These are phyloP conservation scores for Mucor lusitanicus DNA, from an alignment of 371 early-diverging fungal species.

Conservation along the genomic window DNA sequence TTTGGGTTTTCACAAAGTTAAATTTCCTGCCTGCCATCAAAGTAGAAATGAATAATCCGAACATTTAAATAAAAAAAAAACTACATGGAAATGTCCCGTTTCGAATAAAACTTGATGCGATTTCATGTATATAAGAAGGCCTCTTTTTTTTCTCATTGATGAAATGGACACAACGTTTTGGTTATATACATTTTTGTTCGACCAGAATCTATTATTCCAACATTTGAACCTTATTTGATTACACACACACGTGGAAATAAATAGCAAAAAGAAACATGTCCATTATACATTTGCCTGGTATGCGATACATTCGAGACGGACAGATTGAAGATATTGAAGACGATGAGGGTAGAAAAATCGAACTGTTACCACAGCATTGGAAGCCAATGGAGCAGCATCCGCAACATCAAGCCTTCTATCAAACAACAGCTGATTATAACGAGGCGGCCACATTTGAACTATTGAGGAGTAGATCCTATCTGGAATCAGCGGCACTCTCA, in stretches of 20 bases:
- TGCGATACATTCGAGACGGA: conserved; percentile 23
- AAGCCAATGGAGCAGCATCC: conserved; percentile 9
- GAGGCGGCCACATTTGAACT: conserved; percentile 12
- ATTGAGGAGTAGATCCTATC: conserved; percentile 18
- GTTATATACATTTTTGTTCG: background rate
- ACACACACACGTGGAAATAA: conserved; percentile 7
- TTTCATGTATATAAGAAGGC: conserved; percentile 10
- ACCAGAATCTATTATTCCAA: background rate
- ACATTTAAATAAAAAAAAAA: conserved; percentile 13
- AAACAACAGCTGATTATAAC: conserved; percentile 17
- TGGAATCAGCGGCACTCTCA: conserved; percentile 2
- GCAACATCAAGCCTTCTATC: conserved; percentile 2
- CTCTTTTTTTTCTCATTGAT: background rate
- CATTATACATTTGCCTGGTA: conserved; percentile 23
- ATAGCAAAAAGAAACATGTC: conserved; percentile 4
- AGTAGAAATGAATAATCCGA: conserved; percentile 14
- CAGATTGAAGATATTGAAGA: conserved; percentile 18
- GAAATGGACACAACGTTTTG: background rate
- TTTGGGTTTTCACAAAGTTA: background rate
- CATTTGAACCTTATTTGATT: background rate
- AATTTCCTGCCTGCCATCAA: conserved; percentile 12
- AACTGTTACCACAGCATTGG: conserved; percentile 14
- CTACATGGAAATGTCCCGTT: conserved; percentile 22
- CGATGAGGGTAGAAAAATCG: background rate
- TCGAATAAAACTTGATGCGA: conserved; percentile 25